phyloP scores from a whole-genome alignment of 768 basidiomycete genomes.

The Coprinopsis cinerea region DNA sequence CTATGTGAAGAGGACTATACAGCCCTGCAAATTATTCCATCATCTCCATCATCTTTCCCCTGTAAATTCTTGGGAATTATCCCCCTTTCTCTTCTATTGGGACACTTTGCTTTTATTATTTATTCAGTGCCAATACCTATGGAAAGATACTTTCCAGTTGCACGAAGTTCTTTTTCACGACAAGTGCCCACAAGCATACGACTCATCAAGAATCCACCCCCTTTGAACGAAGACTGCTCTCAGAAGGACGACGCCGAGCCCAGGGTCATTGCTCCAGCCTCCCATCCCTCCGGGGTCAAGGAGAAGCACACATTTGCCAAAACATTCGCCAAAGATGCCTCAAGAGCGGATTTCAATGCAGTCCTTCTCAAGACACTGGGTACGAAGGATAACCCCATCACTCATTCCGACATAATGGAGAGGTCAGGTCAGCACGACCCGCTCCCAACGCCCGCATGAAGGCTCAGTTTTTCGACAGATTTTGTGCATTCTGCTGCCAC shows the following conservation, averaged over 20 bases:
- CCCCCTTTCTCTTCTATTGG: neutral
- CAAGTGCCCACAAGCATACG: neutral
- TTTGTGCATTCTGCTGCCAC: constrained; percentile 56
- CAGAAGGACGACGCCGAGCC: too few species aligned
- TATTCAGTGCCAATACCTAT: constrained; percentile 9
- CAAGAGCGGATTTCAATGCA: constrained; percentile 44
- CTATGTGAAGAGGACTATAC: neutral
- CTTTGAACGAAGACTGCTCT: too few species aligned
- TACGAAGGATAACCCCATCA: constrained; percentile 71
- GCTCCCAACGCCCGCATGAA: neutral
- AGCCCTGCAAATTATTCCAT: too few species aligned
- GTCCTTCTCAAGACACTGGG: constrained; percentile 56
- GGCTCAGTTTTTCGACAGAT: constrained; percentile 29
- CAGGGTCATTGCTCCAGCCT: too few species aligned
- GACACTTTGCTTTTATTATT: constrained; percentile 1
- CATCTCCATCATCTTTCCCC: too few species aligned
- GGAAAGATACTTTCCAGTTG: constrained; percentile 21
- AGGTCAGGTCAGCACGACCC: constrained; percentile 45
- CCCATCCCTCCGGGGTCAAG: too few species aligned
- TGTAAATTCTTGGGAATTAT: constrained; percentile 6
- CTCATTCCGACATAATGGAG: constrained; percentile 58
- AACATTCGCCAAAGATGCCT: constrained; percentile 22
- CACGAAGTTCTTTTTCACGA: constrained; percentile 9
- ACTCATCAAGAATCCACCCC: neutral
- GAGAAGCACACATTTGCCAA: neutral